These are phyloP conservation scores for Pilaira anomala DNA, from an alignment of 192 early-diverging fungal genomes.

Conservation along the genomic window DNA sequence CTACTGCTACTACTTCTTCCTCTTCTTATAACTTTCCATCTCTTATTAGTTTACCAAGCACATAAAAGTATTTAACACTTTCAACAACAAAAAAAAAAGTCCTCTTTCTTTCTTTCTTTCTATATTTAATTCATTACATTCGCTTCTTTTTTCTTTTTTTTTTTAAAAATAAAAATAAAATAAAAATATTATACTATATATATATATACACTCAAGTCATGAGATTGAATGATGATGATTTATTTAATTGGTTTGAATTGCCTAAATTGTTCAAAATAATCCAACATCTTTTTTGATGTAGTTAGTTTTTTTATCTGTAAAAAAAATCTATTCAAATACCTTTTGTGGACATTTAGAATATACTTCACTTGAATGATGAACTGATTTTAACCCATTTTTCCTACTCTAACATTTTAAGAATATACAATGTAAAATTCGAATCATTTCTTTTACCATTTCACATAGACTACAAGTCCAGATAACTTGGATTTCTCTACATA, in stretches of 20 bases:
- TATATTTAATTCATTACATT: neutral
- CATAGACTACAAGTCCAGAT: neutral
- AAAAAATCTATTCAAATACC: neutral
- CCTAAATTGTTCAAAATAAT: neutral
- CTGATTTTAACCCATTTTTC: constrained; percentile 6
- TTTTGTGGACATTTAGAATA: constrained; percentile 14
- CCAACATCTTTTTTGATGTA: neutral
- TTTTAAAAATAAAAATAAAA: constrained; percentile 15
- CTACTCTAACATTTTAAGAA: neutral
- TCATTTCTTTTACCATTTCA: neutral
- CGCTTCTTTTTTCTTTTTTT: too few species aligned
- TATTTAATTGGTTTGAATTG: too few species aligned
- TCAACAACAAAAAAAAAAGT: neutral
- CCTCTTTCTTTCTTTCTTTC: neutral
- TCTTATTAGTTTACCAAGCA: constrained; percentile 15
- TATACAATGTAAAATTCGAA: neutral
- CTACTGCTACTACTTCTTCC: neutral
- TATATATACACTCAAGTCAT: neutral
- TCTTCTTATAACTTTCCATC: constrained; percentile 6
- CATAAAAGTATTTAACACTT: neutral
- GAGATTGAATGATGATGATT: neutral
- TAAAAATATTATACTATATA: neutral
- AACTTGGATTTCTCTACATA: neutral
- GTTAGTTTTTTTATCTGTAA: neutral
- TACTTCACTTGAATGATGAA: constrained; percentile 5